A percentile compares a stretch with the other conserved stretches of the same genome.
Evolutionary conservation across 2,329 filamentous ascomycete species (phyloP).

Genomic region (Eutypella sp.): DNA sequence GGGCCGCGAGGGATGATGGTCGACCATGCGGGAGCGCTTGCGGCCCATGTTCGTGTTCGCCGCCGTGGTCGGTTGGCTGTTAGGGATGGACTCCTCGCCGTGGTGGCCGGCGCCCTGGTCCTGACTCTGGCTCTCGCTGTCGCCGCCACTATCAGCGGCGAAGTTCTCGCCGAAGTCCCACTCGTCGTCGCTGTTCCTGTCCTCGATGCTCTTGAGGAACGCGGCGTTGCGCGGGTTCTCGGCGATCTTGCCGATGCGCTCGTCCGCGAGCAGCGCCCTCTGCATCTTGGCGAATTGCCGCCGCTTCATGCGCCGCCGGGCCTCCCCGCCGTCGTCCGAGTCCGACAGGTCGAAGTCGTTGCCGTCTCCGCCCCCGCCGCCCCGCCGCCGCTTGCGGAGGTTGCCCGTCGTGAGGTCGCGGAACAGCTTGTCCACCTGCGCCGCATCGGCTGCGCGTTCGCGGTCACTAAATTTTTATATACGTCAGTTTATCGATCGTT

Average conservation of each 20-base stretch:
- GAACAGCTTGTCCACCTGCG: conserved; percentile 84
- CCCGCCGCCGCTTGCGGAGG: conserved; percentile 65
- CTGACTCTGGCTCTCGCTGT: conserved; percentile 34
- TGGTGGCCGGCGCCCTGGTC: conserved; percentile 23
- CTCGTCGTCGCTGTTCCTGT: conserved; percentile 70
- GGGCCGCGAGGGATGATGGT: conserved; percentile 36
- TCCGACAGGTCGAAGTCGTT: conserved; percentile 83
- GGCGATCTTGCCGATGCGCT: conserved; percentile 85
- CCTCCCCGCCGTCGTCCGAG: conserved; percentile 81
- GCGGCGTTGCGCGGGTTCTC: conserved; percentile 84
- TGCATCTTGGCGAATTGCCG: conserved; percentile 89
- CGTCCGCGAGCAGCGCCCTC: conserved; percentile 79
- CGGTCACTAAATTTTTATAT: conserved; percentile 57
- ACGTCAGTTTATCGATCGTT: neutral
- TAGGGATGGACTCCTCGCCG: conserved; percentile 35
- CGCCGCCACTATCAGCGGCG: conserved; percentile 36
- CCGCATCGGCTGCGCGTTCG: conserved; percentile 75
- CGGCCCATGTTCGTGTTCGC: conserved; percentile 31
- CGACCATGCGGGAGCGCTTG: conserved; percentile 25
- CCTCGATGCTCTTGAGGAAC: conserved; percentile 86
- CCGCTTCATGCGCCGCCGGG: conserved; percentile 73
- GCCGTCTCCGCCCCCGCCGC: conserved; percentile 52
- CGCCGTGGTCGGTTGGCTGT: conserved; percentile 49
- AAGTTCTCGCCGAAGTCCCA: conserved; percentile 65
- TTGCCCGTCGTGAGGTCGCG: conserved; percentile 88